Conservation (phyloP, 805 yeast species). For the Monosporozyma solicola region DNA sequence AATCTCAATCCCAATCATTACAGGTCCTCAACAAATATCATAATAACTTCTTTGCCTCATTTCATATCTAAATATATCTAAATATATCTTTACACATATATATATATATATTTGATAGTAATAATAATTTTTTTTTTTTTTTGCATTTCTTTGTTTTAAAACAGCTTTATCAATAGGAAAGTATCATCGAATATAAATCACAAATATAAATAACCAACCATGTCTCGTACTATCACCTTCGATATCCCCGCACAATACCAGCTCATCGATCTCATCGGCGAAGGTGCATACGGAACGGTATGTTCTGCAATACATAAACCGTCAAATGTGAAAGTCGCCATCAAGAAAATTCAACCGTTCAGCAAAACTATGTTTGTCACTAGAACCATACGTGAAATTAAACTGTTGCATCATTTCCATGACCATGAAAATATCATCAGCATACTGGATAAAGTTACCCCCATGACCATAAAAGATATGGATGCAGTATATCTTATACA, state of each 20-base stretch:
- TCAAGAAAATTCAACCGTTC: constrained; percentile 69
- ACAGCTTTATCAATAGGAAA: too few species aligned
- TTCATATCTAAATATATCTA: neutral
- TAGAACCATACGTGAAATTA: constrained; percentile 63
- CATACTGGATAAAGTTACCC: constrained; percentile 58
- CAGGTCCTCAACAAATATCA: constrained; percentile 32
- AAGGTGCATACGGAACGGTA: constrained; percentile 78
- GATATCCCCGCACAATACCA: constrained; percentile 56
- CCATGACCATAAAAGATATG: constrained; percentile 47
- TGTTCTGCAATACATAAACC: constrained; percentile 59
- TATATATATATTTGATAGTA: neutral
- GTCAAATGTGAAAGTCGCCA: constrained; percentile 57
- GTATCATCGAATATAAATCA: too few species aligned
- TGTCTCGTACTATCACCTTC: constrained; percentile 46
- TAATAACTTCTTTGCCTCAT: constrained; percentile 4
- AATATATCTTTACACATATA: neutral
- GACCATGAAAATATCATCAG: constrained; percentile 66
- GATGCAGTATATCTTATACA: constrained; percentile 68
- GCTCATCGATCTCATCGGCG: constrained; percentile 55
- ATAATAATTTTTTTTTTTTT: too few species aligned
- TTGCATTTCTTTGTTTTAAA: too few species aligned
- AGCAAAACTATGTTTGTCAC: constrained; percentile 55
- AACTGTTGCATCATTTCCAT: constrained; percentile 52
- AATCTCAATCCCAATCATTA: constrained; percentile 46
- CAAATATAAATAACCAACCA: constrained; percentile 1